Conservation (phyloP, 192 early-diverging fungal genomes). For the Entomortierella chlamydospora region DNA sequence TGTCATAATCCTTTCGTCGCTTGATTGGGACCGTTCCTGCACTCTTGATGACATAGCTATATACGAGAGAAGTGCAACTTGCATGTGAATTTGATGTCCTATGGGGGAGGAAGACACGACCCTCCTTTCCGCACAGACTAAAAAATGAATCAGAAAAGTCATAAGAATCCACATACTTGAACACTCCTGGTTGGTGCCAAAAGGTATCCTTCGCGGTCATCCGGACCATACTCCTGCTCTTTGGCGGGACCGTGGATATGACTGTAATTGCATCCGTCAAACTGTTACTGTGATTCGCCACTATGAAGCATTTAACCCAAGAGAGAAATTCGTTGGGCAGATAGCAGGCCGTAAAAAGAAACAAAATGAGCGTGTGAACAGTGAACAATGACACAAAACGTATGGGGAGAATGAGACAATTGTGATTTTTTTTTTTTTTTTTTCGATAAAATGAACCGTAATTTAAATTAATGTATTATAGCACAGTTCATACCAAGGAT, state of each 20-base stretch:
- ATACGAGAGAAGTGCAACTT: neutral
- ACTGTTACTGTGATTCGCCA: constrained; percentile 55
- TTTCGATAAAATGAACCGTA: neutral
- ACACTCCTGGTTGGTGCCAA: constrained; percentile 51
- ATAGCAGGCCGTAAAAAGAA: no score
- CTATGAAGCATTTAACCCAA: constrained; percentile 8
- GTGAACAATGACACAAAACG: no score
- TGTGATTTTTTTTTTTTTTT: no score
- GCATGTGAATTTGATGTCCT: neutral
- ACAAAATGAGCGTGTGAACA: no score
- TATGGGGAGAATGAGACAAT: no score
- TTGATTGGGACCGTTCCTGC: constrained; percentile 56
- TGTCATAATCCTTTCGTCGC: constrained; percentile 45
- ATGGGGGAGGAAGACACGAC: neutral
- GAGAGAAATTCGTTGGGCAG: no score
- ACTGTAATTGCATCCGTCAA: constrained; percentile 54
- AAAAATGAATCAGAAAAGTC: constrained; percentile 2
- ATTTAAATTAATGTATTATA: no score
- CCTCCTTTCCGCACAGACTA: no score
- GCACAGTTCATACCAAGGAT: constrained; percentile 59
- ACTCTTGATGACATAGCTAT: constrained; percentile 51
- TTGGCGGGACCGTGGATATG: constrained; percentile 41
- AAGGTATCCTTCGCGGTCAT: constrained; percentile 58
- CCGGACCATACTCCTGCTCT: constrained; percentile 49
- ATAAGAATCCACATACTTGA: constrained; percentile 26